phyloP scores from a whole-genome alignment of 108 stramenopile species.

The Parietichytrium sp. region DNA sequence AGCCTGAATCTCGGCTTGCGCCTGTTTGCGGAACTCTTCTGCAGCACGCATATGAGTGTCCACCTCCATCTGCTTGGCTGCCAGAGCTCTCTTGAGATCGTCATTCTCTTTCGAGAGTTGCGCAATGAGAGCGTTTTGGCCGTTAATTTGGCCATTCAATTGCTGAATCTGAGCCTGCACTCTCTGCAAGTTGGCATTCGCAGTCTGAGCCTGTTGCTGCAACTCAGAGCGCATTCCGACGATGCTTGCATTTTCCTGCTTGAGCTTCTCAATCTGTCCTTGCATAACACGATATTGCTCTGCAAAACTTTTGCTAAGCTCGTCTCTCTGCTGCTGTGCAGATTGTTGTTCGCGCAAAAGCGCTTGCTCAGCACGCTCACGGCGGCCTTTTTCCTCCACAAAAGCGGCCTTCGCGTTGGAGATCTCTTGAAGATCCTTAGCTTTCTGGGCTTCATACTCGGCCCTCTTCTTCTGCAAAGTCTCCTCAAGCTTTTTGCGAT shows the following conservation, averaged over 20 bases:
- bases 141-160: neutral
- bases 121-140: constrained; percentile 17
- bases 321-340: constrained; percentile 26
- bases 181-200: neutral
- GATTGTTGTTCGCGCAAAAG: constrained; percentile 11
- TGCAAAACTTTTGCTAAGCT: neutral
- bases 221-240: neutral
- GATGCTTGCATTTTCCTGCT: constrained; percentile 30
- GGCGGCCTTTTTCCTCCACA: neutral
- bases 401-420: neutral
- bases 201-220: constrained; percentile 9
- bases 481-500: constrained; percentile 37
- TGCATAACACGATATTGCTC: constrained; percentile 15
- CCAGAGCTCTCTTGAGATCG: constrained; percentile 4
- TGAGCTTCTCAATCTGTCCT: constrained; percentile 36
- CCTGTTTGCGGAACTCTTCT: neutral
- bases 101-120: constrained; percentile 17
- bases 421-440: constrained; percentile 36
- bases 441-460: constrained; percentile 29
- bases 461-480: constrained; percentile 30
- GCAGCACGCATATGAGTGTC: neutral
- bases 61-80: neutral
- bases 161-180: constrained; percentile 25
- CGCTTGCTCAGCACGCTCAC: constrained; percentile 29
- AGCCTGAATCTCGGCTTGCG: neutral